Conservation (phyloP, 140 eudicot genomes). For the Ambrosia hybrid region DNA sequence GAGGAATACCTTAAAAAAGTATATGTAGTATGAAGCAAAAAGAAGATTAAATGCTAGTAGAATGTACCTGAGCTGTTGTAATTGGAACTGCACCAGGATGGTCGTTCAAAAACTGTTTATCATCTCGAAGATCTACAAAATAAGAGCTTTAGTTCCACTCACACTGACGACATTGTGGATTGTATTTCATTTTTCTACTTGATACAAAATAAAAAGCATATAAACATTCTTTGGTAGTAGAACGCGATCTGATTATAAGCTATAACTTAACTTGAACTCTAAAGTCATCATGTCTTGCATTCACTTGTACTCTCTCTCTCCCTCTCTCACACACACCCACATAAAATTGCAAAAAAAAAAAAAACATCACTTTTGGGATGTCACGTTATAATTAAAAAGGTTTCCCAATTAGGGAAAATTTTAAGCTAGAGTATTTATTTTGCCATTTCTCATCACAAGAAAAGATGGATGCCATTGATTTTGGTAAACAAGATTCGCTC, state of each 20-base stretch:
- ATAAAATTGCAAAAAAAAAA: neutral
- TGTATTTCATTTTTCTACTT: conserved; percentile 1
- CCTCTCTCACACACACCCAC: neutral
- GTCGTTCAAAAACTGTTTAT: conserved; percentile 74
- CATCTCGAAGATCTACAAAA: conserved; percentile 77
- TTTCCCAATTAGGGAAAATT: too few species aligned
- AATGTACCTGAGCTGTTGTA: conserved; percentile 60
- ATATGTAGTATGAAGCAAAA: too few species aligned
- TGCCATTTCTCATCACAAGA: too few species aligned
- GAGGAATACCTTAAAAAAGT: too few species aligned
- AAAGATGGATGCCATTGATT: too few species aligned
- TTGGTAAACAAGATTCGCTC: too few species aligned
- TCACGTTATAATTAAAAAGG: too few species aligned
- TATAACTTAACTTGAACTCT: neutral
- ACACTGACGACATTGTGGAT: neutral
- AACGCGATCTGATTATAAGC: neutral
- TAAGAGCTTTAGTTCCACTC: neutral
- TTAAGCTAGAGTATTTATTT: too few species aligned
- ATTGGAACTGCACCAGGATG: conserved; percentile 94
- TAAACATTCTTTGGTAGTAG: neutral
- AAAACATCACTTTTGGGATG: too few species aligned
- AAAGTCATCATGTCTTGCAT: neutral
- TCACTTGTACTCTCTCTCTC: neutral
- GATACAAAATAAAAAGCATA: neutral
- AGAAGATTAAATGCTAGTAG: neutral